A percentile compares a stretch with the other conserved stretches of the same genome.
phyloP scores from a whole-genome alignment of 1,139 yeast genomes.

The Arxiozyma bovina region DNA sequence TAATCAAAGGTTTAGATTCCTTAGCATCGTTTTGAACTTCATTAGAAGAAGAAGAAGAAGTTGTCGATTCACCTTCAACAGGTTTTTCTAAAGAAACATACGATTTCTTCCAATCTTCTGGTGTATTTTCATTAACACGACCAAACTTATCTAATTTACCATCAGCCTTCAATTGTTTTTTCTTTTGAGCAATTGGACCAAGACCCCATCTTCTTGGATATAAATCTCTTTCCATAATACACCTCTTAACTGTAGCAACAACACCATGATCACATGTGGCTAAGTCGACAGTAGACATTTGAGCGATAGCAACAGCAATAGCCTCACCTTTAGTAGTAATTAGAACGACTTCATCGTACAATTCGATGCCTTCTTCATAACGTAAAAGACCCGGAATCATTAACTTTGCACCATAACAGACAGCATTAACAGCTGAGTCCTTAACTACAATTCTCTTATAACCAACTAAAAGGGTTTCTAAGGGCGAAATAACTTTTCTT shows the following conservation, averaged over 20 bases:
- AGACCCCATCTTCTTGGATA: conserved; percentile 99
- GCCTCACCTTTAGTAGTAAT: conserved; percentile 99
- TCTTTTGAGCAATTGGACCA: conserved; percentile 97
- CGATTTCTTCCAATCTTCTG: conserved; percentile 80
- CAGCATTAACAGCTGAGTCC: conserved; percentile 97
- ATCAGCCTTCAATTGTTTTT: conserved; percentile 94
- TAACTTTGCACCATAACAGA: conserved; percentile 97
- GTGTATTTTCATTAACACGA: conserved; percentile 86
- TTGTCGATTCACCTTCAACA: conserved; percentile 31
- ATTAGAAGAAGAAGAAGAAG: conserved; percentile 25
- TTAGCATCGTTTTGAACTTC: conserved; percentile 7
- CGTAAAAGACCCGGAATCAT: conserved; percentile 98
- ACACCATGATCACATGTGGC: conserved; percentile 97
- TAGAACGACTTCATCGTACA: conserved; percentile 94
- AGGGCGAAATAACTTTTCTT: conserved; percentile 89
- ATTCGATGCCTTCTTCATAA: conserved; percentile 95
- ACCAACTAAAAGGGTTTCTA: conserved; percentile 86
- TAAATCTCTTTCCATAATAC: conserved; percentile 98
- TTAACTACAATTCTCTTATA: conserved; percentile 96
- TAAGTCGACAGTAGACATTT: conserved; percentile 96
- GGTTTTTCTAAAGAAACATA: conserved; percentile 75
- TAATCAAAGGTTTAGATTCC: conserved; percentile 27
- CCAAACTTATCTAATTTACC: conserved; percentile 97
- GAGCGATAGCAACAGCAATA: conserved; percentile 96
- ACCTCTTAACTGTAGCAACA: conserved; percentile 96